Percentiles rank a stretch among this genome's conserved stretches.
phyloP scores from a whole-genome alignment of 257 asterid species.

The Primulina tabacum region DNA sequence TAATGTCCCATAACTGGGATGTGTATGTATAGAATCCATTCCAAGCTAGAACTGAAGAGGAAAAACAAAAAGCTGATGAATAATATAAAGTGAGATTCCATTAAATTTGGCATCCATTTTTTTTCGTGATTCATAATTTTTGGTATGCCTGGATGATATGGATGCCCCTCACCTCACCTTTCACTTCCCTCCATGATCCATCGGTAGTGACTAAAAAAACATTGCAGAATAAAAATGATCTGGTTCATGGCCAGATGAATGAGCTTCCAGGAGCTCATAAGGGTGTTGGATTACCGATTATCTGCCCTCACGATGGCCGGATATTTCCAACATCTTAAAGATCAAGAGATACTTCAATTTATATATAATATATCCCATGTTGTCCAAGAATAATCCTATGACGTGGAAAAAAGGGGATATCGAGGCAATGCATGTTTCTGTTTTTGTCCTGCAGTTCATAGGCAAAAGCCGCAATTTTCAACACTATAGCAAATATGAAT shows the following conservation, averaged over 20 bases:
- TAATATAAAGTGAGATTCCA: neutral
- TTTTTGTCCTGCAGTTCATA: neutral
- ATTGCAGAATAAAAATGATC: too few relatives aligned
- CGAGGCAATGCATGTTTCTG: neutral
- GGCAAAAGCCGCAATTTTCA: neutral
- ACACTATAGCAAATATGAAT: neutral
- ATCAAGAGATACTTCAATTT: too few relatives aligned
- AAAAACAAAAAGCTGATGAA: too few relatives aligned
- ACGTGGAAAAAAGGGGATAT: neutral
- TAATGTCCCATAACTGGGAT: neutral
- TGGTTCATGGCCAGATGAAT: too few relatives aligned
- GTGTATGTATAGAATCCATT: neutral
- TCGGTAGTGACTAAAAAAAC: neutral
- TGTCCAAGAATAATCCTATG: too few relatives aligned
- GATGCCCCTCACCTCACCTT: neutral
- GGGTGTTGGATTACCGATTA: too few relatives aligned
- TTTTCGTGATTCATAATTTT: neutral
- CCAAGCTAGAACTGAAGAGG: neutral
- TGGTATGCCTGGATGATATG: neutral
- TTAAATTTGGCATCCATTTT: neutral
- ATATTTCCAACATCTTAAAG: too few relatives aligned
- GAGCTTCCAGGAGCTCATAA: too few relatives aligned
- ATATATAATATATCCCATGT: too few relatives aligned
- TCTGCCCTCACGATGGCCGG: too few relatives aligned
- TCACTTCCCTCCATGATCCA: neutral